Conservation (phyloP, 331 rosid genomes). For the Rosa hybrid region DNA sequence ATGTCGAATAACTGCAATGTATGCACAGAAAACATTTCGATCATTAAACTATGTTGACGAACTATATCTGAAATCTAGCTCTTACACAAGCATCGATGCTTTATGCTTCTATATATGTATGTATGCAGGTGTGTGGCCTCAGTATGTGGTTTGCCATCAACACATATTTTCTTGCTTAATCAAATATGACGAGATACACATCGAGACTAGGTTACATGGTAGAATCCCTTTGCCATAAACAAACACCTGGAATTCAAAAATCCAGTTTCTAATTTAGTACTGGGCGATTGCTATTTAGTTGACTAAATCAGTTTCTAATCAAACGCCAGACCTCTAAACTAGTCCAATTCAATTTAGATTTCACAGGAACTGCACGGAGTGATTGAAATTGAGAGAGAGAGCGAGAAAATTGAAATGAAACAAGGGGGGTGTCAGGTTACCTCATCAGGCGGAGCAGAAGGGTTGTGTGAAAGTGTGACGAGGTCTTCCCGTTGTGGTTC, state of each 20-base stretch:
- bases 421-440: no score
- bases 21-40: not conserved
- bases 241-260: not conserved
- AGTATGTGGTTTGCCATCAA: not conserved
- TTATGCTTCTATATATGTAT: not conserved
- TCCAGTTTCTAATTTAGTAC: not conserved
- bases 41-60: not conserved
- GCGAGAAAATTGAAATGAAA: no score
- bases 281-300: not conserved
- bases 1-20: slow-evolving; percentile 75
- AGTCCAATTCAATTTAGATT: no score
- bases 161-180: not conserved
- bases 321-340: no score
- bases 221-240: not conserved
- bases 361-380: no score
- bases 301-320: not conserved
- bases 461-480: no score
- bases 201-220: not conserved
- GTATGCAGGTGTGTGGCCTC: not conserved
- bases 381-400: no score
- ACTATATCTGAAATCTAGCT: not conserved
- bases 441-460: no score
- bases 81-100: not conserved
- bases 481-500: no score
- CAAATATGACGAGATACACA: not conserved